Percentiles rank a stretch among this genome's conserved stretches.
These are phyloP conservation scores for Teunomyces stri DNA, from an alignment of 805 yeast genomes.

Conservation along the genomic window DNA sequence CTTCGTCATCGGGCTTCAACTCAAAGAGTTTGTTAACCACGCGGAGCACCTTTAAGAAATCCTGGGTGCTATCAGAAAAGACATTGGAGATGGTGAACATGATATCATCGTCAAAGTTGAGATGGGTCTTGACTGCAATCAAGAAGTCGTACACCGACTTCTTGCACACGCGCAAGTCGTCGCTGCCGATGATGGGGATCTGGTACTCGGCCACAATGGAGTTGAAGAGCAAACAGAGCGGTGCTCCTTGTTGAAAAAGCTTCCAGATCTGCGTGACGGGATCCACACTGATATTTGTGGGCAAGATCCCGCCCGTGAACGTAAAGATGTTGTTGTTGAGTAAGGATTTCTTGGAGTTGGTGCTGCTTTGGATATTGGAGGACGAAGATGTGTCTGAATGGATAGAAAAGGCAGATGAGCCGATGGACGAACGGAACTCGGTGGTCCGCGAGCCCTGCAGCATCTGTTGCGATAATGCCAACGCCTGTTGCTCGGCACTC, in stretches of 20 bases:
- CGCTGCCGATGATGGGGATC: constrained; percentile 65
- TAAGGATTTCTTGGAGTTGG: constrained; percentile 11
- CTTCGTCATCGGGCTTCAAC: constrained; percentile 1
- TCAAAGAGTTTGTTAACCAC: constrained; percentile 62
- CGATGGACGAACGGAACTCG: constrained; percentile 33
- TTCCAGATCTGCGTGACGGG: constrained; percentile 92
- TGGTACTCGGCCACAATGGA: constrained; percentile 52
- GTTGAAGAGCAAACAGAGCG: constrained; percentile 83
- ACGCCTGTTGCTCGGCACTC: constrained; percentile 70
- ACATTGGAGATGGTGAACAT: constrained; percentile 89
- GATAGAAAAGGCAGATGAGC: constrained; percentile 34
- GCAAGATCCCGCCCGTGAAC: constrained; percentile 74
- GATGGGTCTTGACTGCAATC: constrained; percentile 75
- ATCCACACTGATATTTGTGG: constrained; percentile 73
- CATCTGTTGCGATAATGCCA: constrained; percentile 40
- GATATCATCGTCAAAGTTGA: constrained; percentile 74
- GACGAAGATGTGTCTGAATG: constrained; percentile 31
- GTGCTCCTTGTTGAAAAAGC: constrained; percentile 87
- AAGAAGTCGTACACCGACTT: constrained; percentile 87
- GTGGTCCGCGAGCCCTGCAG: constrained; percentile 8
- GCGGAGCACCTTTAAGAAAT: constrained; percentile 67
- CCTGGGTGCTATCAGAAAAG: constrained; percentile 77
- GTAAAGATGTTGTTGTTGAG: constrained; percentile 47
- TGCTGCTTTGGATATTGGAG: constrained; percentile 18
- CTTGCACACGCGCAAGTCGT: constrained; percentile 81